A percentile compares a stretch with the other conserved stretches of the same genome.
These are phyloP conservation scores for Lachancea sp. DNA, from an alignment of 805 yeast genomes.

Conservation along the genomic window DNA sequence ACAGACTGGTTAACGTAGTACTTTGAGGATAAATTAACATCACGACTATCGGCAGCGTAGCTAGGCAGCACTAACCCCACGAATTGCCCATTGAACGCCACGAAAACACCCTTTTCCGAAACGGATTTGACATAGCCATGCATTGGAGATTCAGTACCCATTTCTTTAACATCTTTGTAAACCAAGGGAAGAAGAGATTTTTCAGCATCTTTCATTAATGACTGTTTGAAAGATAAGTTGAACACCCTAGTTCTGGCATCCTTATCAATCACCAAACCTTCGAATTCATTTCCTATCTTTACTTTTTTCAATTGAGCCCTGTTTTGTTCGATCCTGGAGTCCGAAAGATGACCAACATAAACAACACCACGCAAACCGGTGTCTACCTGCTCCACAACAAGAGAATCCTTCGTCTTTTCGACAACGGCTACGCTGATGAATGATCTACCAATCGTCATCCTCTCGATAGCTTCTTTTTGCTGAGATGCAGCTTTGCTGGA, in stretches of 20 bases:
- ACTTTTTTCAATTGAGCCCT: conserved; percentile 58
- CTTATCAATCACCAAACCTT: conserved; percentile 62
- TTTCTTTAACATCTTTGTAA: conserved; percentile 48
- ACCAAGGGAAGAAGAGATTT: conserved; percentile 46
- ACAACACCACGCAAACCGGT: conserved; percentile 60
- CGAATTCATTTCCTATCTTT: conserved; percentile 52
- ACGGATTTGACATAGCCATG: conserved; percentile 75
- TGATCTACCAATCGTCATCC: conserved; percentile 54
- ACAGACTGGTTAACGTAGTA: conserved; percentile 68
- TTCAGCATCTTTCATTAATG: conserved; percentile 61
- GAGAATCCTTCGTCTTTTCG: conserved; percentile 70
- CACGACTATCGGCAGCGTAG: conserved; percentile 51
- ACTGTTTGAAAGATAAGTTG: conserved; percentile 55
- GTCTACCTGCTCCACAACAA: conserved; percentile 54
- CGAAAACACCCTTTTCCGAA: conserved; percentile 76
- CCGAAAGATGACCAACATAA: conserved; percentile 67
- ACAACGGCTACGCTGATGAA: conserved; percentile 53
- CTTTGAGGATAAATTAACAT: conserved; percentile 46
- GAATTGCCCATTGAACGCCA: conserved; percentile 70
- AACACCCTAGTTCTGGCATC: conserved; percentile 56
- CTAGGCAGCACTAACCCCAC: conserved; percentile 80
- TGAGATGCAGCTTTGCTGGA: conserved; percentile 44
- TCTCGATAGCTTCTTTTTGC: conserved; percentile 42
- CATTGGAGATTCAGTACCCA: conserved; percentile 40
- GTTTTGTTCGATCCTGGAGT: conserved; percentile 66